A percentile compares a stretch with the other conserved stretches of the same genome.
Evolutionary conservation across 306 rosid genomes (phyloP).

Genomic region (Medicago ruthenica): DNA sequence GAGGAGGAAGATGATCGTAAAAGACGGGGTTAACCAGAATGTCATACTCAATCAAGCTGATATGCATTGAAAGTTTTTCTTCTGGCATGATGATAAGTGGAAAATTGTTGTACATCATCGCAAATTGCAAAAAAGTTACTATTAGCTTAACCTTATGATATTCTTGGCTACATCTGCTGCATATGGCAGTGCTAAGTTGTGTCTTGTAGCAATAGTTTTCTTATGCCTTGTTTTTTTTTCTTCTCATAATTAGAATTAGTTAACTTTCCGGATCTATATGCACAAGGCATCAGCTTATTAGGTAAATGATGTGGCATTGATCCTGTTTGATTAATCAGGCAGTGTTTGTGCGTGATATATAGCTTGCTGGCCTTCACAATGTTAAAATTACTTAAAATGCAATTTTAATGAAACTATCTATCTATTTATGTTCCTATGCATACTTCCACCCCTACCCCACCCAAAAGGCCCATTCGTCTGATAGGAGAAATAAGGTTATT

Average conservation of each 20-base stretch:
- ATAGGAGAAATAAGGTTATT: too few relatives aligned
- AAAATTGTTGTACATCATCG: constrained; percentile 38
- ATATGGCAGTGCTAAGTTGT: constrained; percentile 8
- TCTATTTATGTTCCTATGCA: too few relatives aligned
- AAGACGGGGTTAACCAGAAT: constrained; percentile 50
- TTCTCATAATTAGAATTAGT: constrained; percentile 1
- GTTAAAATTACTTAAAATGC: neutral
- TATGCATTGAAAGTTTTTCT: constrained; percentile 8
- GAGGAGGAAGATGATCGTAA: constrained; percentile 90
- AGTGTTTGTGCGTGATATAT: neutral
- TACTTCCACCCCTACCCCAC: too few relatives aligned
- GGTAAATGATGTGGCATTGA: neutral
- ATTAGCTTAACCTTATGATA: constrained; percentile 26
- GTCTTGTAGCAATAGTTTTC: neutral
- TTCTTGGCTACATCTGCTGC: constrained; percentile 35
- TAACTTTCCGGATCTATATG: neutral
- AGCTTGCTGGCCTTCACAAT: neutral
- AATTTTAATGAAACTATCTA: too few relatives aligned
- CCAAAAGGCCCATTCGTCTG: too few relatives aligned
- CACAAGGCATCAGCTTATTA: constrained; percentile 6
- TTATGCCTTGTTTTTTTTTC: neutral
- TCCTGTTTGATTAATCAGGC: constrained; percentile 11
- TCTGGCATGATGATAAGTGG: constrained; percentile 32
- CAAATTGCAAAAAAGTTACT: constrained; percentile 16
- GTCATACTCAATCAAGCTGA: constrained; percentile 13